Conservation (phyloP, 78 protist genomes). For the Mastigamoeba balamuthi region DNA sequence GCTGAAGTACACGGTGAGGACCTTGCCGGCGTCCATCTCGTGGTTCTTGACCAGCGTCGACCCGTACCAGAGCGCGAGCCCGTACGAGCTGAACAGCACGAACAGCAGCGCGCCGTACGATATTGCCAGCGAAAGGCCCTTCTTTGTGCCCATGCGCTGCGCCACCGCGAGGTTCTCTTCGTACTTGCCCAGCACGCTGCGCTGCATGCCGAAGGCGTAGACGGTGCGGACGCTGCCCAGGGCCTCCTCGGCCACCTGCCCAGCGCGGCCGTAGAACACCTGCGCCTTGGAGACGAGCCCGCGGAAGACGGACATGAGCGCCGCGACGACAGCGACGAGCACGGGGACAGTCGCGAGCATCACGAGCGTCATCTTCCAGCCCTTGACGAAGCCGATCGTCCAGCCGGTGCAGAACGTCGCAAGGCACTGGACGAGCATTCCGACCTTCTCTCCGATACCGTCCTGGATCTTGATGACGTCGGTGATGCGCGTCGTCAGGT, state of each 20-base stretch:
- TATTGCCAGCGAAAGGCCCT: slow-evolving; percentile 26
- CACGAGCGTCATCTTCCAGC: slow-evolving; percentile 58
- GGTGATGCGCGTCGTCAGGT: slow-evolving; percentile 16
- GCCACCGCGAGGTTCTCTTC: no score
- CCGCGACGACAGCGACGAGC: slow-evolving; percentile 5
- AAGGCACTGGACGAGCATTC: slow-evolving; percentile 22
- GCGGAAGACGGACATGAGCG: background rate
- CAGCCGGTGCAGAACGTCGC: slow-evolving; percentile 44
- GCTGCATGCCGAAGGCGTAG: no score
- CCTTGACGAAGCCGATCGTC: slow-evolving; percentile 43
- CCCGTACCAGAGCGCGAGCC: slow-evolving; percentile 57
- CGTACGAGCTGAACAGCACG: slow-evolving; percentile 15
- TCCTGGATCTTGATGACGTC: slow-evolving; percentile 21
- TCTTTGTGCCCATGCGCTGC: slow-evolving; percentile 6
- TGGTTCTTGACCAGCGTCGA: slow-evolving; percentile 22
- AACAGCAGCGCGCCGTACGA: slow-evolving; percentile 42
- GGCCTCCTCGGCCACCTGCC: slow-evolving; percentile 52
- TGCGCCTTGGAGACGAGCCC: no score
- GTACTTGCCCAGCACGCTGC: no score
- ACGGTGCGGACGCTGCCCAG: no score
- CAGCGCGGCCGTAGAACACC: slow-evolving; percentile 41
- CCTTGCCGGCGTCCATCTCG: slow-evolving; percentile 30
- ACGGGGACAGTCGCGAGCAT: slow-evolving; percentile 44
- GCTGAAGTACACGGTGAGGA: slow-evolving; percentile 46
- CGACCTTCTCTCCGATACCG: slow-evolving; percentile 56